These are phyloP conservation scores for Corylus avellana DNA, from an alignment of 306 rosid species.

Conservation along the genomic window DNA sequence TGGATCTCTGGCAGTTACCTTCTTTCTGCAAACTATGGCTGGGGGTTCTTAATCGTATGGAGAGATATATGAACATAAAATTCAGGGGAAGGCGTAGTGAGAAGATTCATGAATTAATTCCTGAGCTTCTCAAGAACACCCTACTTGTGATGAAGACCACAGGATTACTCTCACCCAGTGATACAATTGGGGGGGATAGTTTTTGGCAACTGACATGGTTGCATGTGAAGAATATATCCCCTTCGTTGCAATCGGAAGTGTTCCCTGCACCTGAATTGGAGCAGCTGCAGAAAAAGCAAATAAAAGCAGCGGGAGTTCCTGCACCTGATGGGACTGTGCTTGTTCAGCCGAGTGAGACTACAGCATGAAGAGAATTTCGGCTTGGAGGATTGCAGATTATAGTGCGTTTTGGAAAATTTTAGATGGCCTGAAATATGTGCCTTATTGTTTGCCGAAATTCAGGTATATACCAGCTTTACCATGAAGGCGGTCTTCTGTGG, in stretches of 20 bases:
- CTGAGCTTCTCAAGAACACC: slow-evolving; percentile 85
- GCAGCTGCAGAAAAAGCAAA: slow-evolving; percentile 41
- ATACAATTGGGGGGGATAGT: slow-evolving; percentile 90
- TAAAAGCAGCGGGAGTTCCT: slow-evolving; percentile 43
- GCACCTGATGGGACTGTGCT: slow-evolving; percentile 44
- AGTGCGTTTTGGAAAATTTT: slow-evolving; percentile 12
- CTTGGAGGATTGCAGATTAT: slow-evolving; percentile 44
- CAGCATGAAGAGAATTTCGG: slow-evolving; percentile 39
- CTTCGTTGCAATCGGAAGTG: slow-evolving; percentile 81
- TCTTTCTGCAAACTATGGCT: slow-evolving; percentile 96
- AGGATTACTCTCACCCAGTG: slow-evolving; percentile 73
- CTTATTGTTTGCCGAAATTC: background rate
- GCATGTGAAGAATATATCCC: slow-evolving; percentile 81
- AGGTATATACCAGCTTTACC: background rate
- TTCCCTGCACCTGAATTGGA: slow-evolving; percentile 76
- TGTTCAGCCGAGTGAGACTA: slow-evolving; percentile 45
- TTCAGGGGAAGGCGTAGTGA: slow-evolving; percentile 86
- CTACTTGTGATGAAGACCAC: slow-evolving; percentile 75
- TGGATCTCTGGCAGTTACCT: slow-evolving; percentile 66
- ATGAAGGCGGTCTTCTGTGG: background rate
- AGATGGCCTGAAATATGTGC: slow-evolving; percentile 1
- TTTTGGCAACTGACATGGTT: slow-evolving; percentile 97
- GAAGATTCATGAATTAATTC: slow-evolving; percentile 82
- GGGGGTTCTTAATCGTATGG: slow-evolving; percentile 89
- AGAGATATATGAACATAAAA: slow-evolving; percentile 80